Base-by-base conservation (phyloP, 75 land plant species). In the Chamaecyparis obtusa region DNA sequence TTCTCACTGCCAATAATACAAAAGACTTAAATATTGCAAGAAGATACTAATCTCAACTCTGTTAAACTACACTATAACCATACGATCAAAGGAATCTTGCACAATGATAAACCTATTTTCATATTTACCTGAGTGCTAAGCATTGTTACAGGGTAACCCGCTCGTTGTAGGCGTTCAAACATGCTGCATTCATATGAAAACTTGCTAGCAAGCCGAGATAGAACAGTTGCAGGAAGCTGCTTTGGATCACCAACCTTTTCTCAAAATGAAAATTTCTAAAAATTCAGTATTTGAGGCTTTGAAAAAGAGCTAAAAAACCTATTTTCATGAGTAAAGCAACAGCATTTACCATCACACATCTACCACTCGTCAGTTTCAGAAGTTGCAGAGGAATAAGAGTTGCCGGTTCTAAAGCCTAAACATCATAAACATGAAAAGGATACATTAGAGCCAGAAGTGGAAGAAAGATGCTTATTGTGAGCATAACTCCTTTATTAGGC, bases 161-260 rank as follows among this genome's bases (percentile, higher is more conserved):
- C 95, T 87, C 86, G 88, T 86, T 98, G 99, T 51, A 98, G 85
- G 21, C 99, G 93, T 85, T 98, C 99, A 95, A 98, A 98, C 99
- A 98, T 94, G 87, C 99, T 98, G 88, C 98, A 93, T 87, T 97
- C 93, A 91, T 90, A 98, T 5, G 90, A 82, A 87, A 91, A 93
- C 84, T 91, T 98, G 86, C 94, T 94, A 11, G 97, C 99, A 86
- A 90, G 86, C 86, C 90, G 93, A 3, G 99, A 95, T n/a, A 98
- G 86, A 51, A 98, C 97, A 60, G 99, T 98, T 32, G 99, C 99
- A 83, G 99, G 99, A 77, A 98, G 96, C 90, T 98, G 99, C 92
- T 98, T 96, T 39, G 99, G 99, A 91, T 98, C 99, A 86, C 99
- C 99, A 92, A 98, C 98, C 99, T 97, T 89, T n/a, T 87, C 48